Conservation (phyloP, 2,329 filamentous ascomycete genomes). For the Ophiostoma populinum region DNA sequence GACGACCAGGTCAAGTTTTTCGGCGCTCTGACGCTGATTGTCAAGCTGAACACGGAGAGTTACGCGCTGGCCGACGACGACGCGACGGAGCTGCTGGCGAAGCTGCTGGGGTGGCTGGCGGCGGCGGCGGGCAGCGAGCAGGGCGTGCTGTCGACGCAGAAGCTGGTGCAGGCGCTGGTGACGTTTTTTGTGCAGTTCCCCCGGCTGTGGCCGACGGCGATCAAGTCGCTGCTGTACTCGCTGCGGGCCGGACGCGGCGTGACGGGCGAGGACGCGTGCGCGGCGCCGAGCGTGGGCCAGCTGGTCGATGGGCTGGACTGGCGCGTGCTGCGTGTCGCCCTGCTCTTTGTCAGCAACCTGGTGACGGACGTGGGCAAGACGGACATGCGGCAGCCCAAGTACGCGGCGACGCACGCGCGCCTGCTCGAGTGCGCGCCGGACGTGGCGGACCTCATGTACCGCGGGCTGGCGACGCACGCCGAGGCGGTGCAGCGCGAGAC, state of each 20-base stretch:
- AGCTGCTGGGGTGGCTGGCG: conserved; percentile 46
- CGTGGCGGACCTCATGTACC: conserved; percentile 28
- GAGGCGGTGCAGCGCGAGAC: too few relatives aligned
- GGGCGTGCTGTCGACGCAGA: conserved; percentile 47
- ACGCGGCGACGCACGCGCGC: conserved; percentile 34
- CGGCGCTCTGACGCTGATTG: conserved; percentile 77
- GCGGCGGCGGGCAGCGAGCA: conserved; percentile 32
- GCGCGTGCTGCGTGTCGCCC: conserved; percentile 34
- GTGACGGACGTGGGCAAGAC: conserved; percentile 53
- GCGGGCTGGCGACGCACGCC: conserved; percentile 6
- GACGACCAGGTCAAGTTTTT: conserved; percentile 77
- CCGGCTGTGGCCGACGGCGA: conserved; percentile 45
- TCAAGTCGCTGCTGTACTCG: conserved; percentile 46
- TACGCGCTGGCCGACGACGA: conserved; percentile 40
- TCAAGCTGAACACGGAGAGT: conserved; percentile 90
- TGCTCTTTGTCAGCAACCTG: conserved; percentile 48
- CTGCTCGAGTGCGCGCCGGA: conserved; percentile 34
- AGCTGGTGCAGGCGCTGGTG: conserved; percentile 60
- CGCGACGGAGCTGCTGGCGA: conserved; percentile 39
- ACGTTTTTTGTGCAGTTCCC: conserved; percentile 61
- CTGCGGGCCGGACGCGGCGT: conserved; percentile 30
- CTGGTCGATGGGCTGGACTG: conserved; percentile 29
- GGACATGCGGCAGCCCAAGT: conserved; percentile 41
- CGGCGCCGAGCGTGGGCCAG: conserved; percentile 24
- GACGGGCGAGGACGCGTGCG: conserved; percentile 29